phyloP scores from a whole-genome alignment of 2,329 filamentous ascomycete genomes.

The Aspergillus ustus region DNA sequence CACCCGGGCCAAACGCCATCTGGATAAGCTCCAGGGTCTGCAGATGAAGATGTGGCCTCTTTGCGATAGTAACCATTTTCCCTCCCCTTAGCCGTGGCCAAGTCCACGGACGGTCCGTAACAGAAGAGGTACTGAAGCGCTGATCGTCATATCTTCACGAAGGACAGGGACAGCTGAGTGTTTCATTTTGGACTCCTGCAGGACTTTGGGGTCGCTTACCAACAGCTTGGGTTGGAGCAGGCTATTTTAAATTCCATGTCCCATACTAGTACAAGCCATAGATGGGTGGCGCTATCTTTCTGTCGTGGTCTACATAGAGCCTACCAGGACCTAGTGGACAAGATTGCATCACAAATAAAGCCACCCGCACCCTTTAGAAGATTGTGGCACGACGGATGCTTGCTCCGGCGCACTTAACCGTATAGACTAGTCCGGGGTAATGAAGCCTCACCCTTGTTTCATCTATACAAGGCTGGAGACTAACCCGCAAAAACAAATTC shows the following conservation, averaged over 20 bases:
- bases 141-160: constrained; percentile 21
- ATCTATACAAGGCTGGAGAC: not conserved
- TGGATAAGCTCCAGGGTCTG: not conserved
- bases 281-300: no score
- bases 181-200: not conserved
- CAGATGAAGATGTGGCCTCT: not conserved
- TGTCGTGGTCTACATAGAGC: not conserved
- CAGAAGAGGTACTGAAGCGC: constrained; percentile 18
- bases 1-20: not conserved
- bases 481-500: not conserved
- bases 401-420: no score
- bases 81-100: not conserved
- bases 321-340: not conserved
- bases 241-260: no score
- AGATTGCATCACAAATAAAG: not conserved
- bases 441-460: not conserved
- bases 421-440: not conserved
- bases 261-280: not conserved
- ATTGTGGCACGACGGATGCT: no score
- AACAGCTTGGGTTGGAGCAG: no score
- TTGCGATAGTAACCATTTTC: not conserved
- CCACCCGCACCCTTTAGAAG: not conserved
- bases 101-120: constrained; percentile 19
- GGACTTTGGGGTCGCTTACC: not conserved
- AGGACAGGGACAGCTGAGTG: not conserved